Evolutionary conservation across 2,329 filamentous ascomycete species (phyloP).

Genomic region (Ceratocystis lukuohia): DNA sequence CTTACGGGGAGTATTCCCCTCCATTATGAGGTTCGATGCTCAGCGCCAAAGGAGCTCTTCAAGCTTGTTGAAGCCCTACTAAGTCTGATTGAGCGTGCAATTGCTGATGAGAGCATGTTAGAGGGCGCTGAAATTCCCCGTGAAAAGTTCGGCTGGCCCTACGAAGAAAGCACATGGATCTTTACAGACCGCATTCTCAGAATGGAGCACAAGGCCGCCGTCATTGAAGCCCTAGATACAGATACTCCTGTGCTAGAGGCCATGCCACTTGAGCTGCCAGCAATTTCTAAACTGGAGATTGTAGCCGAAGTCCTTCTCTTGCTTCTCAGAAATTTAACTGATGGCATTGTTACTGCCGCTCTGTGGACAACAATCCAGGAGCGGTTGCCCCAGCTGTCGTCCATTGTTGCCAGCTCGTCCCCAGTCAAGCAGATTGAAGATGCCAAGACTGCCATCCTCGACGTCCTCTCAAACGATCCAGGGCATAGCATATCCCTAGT

Average conservation of each 20-base stretch:
- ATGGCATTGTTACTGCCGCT: slow-evolving; percentile 59
- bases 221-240: slow-evolving; percentile 59
- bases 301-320: slow-evolving; percentile 56
- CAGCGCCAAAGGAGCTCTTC: slow-evolving; percentile 79
- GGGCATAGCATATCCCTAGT: slow-evolving; percentile 83
- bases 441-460: slow-evolving; percentile 47
- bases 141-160: slow-evolving; percentile 46
- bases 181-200: slow-evolving; percentile 13
- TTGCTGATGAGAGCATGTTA: slow-evolving; percentile 50
- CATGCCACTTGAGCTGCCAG: slow-evolving; percentile 49
- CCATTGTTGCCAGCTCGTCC: slow-evolving; percentile 15
- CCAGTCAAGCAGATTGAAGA: slow-evolving; percentile 27
- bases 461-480: slow-evolving; percentile 56
- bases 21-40: slow-evolving; percentile 51
- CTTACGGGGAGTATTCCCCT: slow-evolving; percentile 40
- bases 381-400: slow-evolving; percentile 34
- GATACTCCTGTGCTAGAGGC: slow-evolving; percentile 48
- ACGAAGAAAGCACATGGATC: slow-evolving; percentile 33
- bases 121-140: slow-evolving; percentile 39
- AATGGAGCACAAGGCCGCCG: slow-evolving; percentile 24
- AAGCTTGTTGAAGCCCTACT: slow-evolving; percentile 71
- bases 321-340: slow-evolving; percentile 62
- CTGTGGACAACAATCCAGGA: slow-evolving; percentile 56
- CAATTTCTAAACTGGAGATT: slow-evolving; percentile 59
- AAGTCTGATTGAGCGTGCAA: slow-evolving; percentile 39